Conservation (phyloP, 345 rosid species). For the Melaleuca quinquenervia region DNA sequence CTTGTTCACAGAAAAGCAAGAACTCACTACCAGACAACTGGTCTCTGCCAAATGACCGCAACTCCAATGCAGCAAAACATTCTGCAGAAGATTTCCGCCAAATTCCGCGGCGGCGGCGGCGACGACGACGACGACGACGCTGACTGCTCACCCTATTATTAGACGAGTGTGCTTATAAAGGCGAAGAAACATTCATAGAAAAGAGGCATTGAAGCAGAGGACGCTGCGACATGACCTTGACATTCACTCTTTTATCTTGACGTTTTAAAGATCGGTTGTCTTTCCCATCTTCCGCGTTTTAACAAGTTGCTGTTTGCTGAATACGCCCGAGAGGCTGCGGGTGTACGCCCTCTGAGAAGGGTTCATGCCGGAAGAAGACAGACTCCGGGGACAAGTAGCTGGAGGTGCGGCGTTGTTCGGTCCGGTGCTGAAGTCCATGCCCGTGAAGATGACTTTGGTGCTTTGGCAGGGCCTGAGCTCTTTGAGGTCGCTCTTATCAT, state of each 20-base stretch:
- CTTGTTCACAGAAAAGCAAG: not conserved
- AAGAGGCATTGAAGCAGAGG: not conserved
- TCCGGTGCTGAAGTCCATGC: not conserved
- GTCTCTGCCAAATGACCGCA: not conserved
- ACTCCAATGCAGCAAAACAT: not conserved
- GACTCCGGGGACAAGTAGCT: not conserved
- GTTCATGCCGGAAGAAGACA: not conserved
- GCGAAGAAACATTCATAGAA: not conserved
- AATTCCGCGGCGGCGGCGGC: not conserved
- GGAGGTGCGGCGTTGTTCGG: not conserved
- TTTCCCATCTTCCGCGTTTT: not conserved
- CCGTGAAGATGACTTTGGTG: not conserved
- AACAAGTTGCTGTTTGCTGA: not conserved
- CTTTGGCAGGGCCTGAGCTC: slow-evolving; percentile 17
- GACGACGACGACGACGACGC: not conserved
- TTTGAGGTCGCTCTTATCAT: not conserved
- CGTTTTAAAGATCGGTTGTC: not conserved
- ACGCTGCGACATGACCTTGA: not conserved
- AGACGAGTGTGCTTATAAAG: not conserved
- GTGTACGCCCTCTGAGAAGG: not conserved
- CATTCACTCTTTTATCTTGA: not conserved
- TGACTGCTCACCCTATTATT: not conserved
- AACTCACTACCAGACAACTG: not conserved
- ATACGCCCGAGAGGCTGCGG: not conserved
- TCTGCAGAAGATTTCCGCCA: not conserved